phyloP scores from a whole-genome alignment of 371 early-diverging fungal genomes.

The Rhizopus microsporus region DNA sequence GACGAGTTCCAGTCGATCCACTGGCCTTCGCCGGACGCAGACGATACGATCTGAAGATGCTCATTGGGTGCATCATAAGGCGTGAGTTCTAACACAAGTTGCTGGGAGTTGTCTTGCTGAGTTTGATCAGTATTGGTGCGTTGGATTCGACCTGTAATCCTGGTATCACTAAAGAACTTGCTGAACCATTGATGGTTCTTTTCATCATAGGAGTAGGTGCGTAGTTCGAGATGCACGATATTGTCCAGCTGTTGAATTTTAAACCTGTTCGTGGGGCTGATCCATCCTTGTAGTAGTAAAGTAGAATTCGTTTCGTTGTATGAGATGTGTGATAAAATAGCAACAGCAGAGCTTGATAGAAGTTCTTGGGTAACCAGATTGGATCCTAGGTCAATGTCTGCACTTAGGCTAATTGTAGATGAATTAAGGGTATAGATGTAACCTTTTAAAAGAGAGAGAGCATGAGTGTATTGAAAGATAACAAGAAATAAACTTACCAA shows the following conservation, averaged over 20 bases:
- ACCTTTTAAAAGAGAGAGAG: conserved; percentile 1
- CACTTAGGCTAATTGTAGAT: conserved; percentile 3
- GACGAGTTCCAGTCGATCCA: no score
- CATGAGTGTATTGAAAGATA: not conserved
- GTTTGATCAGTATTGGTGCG: not conserved
- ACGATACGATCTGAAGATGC: no score
- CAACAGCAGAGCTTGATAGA: not conserved
- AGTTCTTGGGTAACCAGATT: not conserved
- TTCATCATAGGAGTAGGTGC: conserved; percentile 1
- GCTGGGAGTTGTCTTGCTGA: not conserved
- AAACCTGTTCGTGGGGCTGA: conserved; percentile 5
- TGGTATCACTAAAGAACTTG: conserved; percentile 1
- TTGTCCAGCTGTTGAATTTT: conserved; percentile 4
- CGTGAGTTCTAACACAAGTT: not conserved
- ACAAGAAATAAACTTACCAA: conserved; percentile 8
- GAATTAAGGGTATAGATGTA: conserved; percentile 13
- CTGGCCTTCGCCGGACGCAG: no score
- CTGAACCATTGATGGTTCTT: not conserved
- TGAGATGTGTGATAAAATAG: conserved; percentile 4
- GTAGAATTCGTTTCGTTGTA: conserved; percentile 1
- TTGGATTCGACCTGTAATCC: not conserved
- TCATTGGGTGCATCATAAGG: not conserved
- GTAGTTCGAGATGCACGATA: conserved; percentile 1
- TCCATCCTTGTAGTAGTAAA: conserved; percentile 2
- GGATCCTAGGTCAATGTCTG: conserved; percentile 9